These are phyloP conservation scores for baker's yeast (Saccharomyces cerevisiae) DNA, from an alignment of 805 yeast species.

Conservation along the genomic window DNA sequence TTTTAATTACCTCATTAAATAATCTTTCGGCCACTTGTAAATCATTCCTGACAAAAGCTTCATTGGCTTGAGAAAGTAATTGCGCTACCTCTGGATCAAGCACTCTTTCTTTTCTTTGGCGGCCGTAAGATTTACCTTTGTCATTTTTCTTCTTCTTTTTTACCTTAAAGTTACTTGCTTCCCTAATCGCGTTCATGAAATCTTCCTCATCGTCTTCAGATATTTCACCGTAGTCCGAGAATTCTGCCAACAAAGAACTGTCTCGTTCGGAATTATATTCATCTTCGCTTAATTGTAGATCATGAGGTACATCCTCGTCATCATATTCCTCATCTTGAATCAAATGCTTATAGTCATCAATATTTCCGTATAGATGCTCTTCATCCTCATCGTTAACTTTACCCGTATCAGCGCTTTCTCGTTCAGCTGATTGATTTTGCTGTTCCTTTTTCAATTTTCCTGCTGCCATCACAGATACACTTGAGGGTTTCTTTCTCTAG, in stretches of 20 bases:
- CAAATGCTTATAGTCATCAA: constrained; percentile 28
- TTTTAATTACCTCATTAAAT: constrained; percentile 63
- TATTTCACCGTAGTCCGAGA: constrained; percentile 32
- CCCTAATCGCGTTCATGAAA: constrained; percentile 57
- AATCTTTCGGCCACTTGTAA: constrained; percentile 49
- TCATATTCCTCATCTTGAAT: constrained; percentile 13
- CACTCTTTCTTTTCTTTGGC: constrained; percentile 32
- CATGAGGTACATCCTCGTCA: constrained; percentile 19
- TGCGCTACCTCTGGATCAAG: constrained; percentile 66
- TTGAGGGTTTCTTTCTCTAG: neutral
- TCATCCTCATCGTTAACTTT: constrained; percentile 16
- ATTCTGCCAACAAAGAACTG: constrained; percentile 32
- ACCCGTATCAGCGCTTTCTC: neutral
- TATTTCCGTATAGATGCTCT: constrained; percentile 23
- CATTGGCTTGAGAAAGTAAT: constrained; percentile 65
- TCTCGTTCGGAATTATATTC: constrained; percentile 26
- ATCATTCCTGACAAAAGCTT: constrained; percentile 63
- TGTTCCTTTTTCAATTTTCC: neutral
- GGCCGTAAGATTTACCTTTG: constrained; percentile 23
- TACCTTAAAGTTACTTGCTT: constrained; percentile 55
- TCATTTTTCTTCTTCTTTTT: constrained; percentile 28
- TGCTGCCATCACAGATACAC: neutral
- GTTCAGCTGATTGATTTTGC: neutral
- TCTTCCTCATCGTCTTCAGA: constrained; percentile 36
- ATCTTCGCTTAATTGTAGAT: constrained; percentile 5